These are phyloP conservation scores for Eustoma russellianum DNA, from an alignment of 257 asterid genomes.

Conservation along the genomic window DNA sequence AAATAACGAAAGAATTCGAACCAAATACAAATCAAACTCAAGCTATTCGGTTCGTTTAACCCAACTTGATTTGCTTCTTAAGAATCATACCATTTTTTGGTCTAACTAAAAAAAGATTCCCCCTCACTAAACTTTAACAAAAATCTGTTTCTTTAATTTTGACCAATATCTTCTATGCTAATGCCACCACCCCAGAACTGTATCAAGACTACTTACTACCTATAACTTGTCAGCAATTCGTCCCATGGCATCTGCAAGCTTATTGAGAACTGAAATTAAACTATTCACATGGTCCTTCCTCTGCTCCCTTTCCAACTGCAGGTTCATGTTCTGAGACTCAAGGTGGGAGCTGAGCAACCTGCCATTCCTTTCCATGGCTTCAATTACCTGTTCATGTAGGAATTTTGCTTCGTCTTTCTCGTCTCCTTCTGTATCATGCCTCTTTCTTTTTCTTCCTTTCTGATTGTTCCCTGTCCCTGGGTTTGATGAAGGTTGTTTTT, in stretches of 20 bases:
- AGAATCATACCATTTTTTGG: no score
- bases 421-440: constrained; percentile 26
- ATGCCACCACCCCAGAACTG: neutral
- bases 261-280: constrained; percentile 56
- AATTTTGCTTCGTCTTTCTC: constrained; percentile 25
- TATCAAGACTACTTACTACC: neutral
- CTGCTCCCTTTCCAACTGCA: constrained; percentile 64
- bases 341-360: constrained; percentile 55
- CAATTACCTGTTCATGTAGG: constrained; percentile 37
- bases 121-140: no score
- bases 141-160: no score
- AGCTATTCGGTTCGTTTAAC: no score
- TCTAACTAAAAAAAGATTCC: no score
- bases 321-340: constrained; percentile 56
- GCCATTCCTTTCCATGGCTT: constrained; percentile 69
- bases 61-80: no score
- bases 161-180: no score
- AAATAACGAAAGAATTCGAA: no score
- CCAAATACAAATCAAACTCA: no score
- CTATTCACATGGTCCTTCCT: constrained; percentile 52
- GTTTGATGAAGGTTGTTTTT: constrained; percentile 35
- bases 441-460: constrained; percentile 60
- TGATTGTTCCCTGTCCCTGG: constrained; percentile 25
- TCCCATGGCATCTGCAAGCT: constrained; percentile 76
- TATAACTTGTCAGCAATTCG: constrained; percentile 83